A percentile compares a stretch with the other conserved stretches of the same genome.
Evolutionary conservation across 2,329 filamentous ascomycete genomes (phyloP).

Genomic region (Nectriaceae sp.): DNA sequence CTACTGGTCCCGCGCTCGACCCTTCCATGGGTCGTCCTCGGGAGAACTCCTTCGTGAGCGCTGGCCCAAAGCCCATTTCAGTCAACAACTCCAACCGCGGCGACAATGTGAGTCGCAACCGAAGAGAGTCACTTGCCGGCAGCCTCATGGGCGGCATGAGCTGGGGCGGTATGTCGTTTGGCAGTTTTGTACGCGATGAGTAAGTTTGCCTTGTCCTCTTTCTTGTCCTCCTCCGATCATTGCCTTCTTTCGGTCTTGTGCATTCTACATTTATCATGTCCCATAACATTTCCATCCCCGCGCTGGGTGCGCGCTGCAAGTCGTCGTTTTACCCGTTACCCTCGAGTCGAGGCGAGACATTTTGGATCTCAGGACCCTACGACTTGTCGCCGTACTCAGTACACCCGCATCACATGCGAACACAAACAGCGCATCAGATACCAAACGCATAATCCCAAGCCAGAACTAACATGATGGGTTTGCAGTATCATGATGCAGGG

Average conservation of each 20-base stretch:
- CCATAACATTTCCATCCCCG: not conserved
- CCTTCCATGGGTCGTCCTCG: constrained; percentile 57
- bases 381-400: constrained; percentile 13
- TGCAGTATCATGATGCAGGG: constrained; percentile 90
- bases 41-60: constrained; percentile 67
- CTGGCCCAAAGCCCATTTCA: constrained; percentile 66
- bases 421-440: constrained; percentile 6
- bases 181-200: constrained; percentile 98
- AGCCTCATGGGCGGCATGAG: constrained; percentile 83
- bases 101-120: constrained; percentile 57
- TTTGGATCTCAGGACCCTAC: constrained; percentile 21
- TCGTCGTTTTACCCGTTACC: constrained; percentile 2
- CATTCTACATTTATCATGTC: constrained; percentile 1
- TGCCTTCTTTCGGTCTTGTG: constrained; percentile 9
- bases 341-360: constrained; percentile 19
- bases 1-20: constrained; percentile 60
- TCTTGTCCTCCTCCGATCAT: constrained; percentile 1
- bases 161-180: constrained; percentile 94
- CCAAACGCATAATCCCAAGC: not conserved
- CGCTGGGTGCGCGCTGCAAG: not conserved
- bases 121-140: constrained; percentile 64
- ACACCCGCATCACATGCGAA: constrained; percentile 11
- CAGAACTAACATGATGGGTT: constrained; percentile 22
- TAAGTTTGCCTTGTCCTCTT: constrained; percentile 55
- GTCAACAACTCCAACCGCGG: constrained; percentile 66